These are phyloP conservation scores for Batkoa obscura DNA, from an alignment of 371 early-diverging fungal genomes.

Conservation along the genomic window DNA sequence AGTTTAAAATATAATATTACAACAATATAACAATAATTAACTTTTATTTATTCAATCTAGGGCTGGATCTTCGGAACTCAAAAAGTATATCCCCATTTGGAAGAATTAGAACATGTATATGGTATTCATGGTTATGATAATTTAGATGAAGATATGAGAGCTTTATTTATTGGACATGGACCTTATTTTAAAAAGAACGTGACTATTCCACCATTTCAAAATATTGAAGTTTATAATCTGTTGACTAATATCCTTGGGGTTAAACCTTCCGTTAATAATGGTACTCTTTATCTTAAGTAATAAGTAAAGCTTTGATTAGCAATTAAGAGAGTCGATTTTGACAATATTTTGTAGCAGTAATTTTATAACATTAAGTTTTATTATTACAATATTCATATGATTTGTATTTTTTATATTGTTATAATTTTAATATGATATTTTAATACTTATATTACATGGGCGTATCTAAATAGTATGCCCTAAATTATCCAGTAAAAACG, in stretches of 20 bases:
- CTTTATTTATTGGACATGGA: slow-evolving; percentile 69
- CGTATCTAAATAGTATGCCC: no score
- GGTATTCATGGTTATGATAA: slow-evolving; percentile 85
- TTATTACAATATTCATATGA: no score
- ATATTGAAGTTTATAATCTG: slow-evolving; percentile 8
- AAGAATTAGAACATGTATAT: slow-evolving; percentile 13
- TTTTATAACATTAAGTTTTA: no score
- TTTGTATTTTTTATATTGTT: no score
- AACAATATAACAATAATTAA: neutral
- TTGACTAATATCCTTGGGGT: neutral
- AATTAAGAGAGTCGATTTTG: no score
- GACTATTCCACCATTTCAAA: slow-evolving; percentile 1
- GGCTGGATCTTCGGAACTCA: slow-evolving; percentile 23
- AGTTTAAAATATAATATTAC: slow-evolving; percentile 12
- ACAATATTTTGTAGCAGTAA: no score
- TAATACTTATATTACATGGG: no score
- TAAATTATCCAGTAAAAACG: no score
- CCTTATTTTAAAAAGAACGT: slow-evolving; percentile 16
- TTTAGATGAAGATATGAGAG: slow-evolving; percentile 55
- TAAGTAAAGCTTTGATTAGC: no score
- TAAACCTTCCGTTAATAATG: neutral
- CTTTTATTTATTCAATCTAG: neutral
- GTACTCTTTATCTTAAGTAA: no score
- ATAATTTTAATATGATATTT: no score
- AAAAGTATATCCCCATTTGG: slow-evolving; percentile 12